phyloP scores from a whole-genome alignment of 768 basidiomycete genomes.

The Suillus decipiens region DNA sequence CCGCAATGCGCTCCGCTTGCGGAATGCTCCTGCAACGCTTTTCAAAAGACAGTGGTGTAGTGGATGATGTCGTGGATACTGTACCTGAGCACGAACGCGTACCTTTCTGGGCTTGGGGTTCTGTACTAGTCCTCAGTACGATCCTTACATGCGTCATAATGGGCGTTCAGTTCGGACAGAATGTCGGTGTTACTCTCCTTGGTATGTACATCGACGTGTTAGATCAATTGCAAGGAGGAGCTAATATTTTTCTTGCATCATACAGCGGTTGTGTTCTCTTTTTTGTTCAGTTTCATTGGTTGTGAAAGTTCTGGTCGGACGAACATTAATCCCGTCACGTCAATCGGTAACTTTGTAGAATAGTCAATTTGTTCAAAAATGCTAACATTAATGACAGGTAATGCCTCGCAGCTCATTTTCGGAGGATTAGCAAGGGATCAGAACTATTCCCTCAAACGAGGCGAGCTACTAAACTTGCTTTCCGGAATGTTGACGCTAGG shows the following conservation, averaged over 20 bases:
- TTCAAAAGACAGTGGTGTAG: conserved; percentile 3
- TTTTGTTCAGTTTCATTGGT: conserved; percentile 66
- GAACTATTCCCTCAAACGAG: conserved; percentile 17
- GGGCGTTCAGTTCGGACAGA: conserved; percentile 53
- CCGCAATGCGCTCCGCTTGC: conserved; percentile 8
- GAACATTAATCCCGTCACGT: conserved; percentile 60
- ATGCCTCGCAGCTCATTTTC: conserved; percentile 60
- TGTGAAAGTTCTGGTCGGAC: conserved; percentile 59
- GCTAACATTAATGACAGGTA: conserved; percentile 16
- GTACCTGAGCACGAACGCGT: conserved; percentile 57
- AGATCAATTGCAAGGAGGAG: background rate
- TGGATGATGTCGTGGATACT: conserved; percentile 49
- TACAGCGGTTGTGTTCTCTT: conserved; percentile 52
- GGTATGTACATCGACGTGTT: background rate
- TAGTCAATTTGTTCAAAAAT: background rate
- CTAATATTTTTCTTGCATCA: background rate
- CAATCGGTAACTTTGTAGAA: conserved; percentile 34
- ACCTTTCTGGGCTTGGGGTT: conserved; percentile 53
- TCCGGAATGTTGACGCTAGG: conserved; percentile 14
- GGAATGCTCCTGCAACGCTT: conserved; percentile 2
- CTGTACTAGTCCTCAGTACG: conserved; percentile 46
- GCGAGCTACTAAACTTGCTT: conserved; percentile 11
- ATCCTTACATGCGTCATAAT: conserved; percentile 54
- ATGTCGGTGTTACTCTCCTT: conserved; percentile 34
- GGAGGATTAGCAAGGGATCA: conserved; percentile 57